phyloP scores from a whole-genome alignment of 2,329 filamentous ascomycete species.

The Penicillium sp. region DNA sequence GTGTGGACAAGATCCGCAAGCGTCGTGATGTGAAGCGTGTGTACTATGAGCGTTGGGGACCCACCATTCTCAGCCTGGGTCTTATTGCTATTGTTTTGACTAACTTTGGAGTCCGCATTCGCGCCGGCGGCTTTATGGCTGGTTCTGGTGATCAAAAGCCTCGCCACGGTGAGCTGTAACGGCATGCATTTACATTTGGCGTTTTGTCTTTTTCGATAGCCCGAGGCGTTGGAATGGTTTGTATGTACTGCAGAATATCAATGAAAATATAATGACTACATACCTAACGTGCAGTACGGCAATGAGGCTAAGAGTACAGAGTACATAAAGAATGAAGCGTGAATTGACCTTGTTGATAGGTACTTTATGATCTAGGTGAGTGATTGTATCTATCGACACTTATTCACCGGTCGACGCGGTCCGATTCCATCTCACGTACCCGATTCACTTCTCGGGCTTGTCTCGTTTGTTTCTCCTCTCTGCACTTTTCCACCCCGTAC shows the following conservation, averaged over 20 bases:
- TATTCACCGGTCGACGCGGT: too few relatives aligned
- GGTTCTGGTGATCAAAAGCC: neutral
- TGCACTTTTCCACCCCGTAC: too few relatives aligned
- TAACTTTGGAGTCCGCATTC: conserved; percentile 79
- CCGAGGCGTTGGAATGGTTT: neutral
- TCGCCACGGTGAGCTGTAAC: conserved; percentile 2
- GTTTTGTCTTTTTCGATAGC: neutral
- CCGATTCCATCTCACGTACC: too few relatives aligned
- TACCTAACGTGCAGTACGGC: neutral
- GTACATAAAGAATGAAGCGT: too few relatives aligned
- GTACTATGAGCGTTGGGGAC: conserved; percentile 89
- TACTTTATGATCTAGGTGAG: too few relatives aligned
- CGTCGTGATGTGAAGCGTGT: conserved; percentile 70
- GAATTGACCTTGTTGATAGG: too few relatives aligned
- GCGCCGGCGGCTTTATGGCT: conserved; percentile 43
- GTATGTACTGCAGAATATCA: neutral
- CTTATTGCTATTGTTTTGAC: conserved; percentile 72
- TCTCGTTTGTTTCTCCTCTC: too few relatives aligned
- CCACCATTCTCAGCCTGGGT: conserved; percentile 70
- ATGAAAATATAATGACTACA: neutral
- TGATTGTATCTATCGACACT: too few relatives aligned
- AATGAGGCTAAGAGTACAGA: too few relatives aligned
- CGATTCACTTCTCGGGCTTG: too few relatives aligned
- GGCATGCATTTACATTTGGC: neutral
- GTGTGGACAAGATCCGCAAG: conserved; percentile 79